Percentiles rank a stretch among this genome's conserved stretches.
These are phyloP conservation scores for Bromus sterilis DNA, from an alignment of 176 grass and related monocot species.

Conservation along the genomic window DNA sequence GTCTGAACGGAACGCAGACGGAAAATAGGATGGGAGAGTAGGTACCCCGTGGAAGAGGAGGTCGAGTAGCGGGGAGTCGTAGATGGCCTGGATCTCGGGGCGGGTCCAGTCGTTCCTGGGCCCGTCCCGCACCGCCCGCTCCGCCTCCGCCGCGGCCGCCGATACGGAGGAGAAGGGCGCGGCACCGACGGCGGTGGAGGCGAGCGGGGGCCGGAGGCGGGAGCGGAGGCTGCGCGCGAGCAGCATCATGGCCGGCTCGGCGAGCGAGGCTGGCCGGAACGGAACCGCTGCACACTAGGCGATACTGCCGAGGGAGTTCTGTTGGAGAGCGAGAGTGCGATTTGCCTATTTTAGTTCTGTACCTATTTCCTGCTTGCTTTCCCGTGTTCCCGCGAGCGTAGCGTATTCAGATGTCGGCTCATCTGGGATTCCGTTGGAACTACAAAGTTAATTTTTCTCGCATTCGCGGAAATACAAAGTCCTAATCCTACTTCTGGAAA, in stretches of 20 bases:
- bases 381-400: background rate
- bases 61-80: constrained; percentile 86
- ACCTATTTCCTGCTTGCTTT: no score
- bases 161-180: constrained; percentile 33
- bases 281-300: constrained; percentile 2
- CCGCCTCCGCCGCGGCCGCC: constrained; percentile 55
- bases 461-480: no score
- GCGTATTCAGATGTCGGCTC: no score
- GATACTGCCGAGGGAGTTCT: constrained; percentile 31
- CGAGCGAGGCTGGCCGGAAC: background rate
- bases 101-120: constrained; percentile 73
- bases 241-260: constrained; percentile 38
- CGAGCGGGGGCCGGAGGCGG: constrained; percentile 11
- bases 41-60: constrained; percentile 91
- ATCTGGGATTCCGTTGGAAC: no score
- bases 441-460: no score
- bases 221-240: constrained; percentile 52
- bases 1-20: background rate
- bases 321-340: background rate
- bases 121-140: constrained; percentile 58
- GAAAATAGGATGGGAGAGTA: background rate
- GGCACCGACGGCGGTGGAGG: background rate
- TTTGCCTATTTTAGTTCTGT: no score
- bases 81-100: constrained; percentile 81
- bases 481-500: no score